Percentiles rank a stretch among this genome's conserved stretches.
Evolutionary conservation across 1,284 basidiomycete species (phyloP).

Genomic region (Boletellus dicymbophilus): DNA sequence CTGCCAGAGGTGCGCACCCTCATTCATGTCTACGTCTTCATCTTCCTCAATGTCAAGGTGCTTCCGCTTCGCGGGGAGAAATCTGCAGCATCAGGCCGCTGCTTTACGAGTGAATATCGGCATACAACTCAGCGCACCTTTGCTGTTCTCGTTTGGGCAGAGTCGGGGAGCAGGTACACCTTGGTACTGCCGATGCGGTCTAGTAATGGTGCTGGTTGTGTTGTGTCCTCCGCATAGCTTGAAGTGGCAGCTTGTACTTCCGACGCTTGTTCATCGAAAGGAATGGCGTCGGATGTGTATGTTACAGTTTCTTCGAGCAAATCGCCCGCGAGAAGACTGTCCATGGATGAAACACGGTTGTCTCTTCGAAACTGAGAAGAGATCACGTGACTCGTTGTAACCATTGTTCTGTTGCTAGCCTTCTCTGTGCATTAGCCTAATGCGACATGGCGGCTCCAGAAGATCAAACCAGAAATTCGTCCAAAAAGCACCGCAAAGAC

Average conservation of each 20-base stretch:
- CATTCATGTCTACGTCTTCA: conserved; percentile 46
- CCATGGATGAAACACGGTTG: conserved; percentile 34
- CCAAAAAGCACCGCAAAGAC: conserved; percentile 88
- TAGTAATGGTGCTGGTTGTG: conserved; percentile 43
- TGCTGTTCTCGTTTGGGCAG: conserved; percentile 49
- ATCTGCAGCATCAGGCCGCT: conserved; percentile 52
- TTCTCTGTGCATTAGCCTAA: not conserved
- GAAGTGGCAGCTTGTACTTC: conserved; percentile 18
- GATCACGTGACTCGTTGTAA: not conserved
- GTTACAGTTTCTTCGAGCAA: conserved; percentile 19
- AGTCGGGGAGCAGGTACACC: conserved; percentile 70
- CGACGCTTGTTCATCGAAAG: conserved; percentile 52
- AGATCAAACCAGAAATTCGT: conserved; percentile 65
- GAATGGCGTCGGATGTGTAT: conserved; percentile 51
- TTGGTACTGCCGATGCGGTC: conserved; percentile 66
- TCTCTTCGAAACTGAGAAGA: not conserved
- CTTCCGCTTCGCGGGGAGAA: conserved; percentile 53
- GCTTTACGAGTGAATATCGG: conserved; percentile 33
- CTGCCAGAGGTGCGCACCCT: conserved; percentile 31
- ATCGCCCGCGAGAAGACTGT: conserved; percentile 32
- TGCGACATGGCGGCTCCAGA: conserved; percentile 48
- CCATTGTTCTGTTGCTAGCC: no score
- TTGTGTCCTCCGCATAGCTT: conserved; percentile 25
- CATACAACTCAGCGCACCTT: conserved; percentile 66
- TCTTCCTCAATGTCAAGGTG: conserved; percentile 41